Percentiles rank a stretch among this genome's conserved stretches.
phyloP scores from a whole-genome alignment of 164 flowering plant genomes.

The Piper betle region DNA sequence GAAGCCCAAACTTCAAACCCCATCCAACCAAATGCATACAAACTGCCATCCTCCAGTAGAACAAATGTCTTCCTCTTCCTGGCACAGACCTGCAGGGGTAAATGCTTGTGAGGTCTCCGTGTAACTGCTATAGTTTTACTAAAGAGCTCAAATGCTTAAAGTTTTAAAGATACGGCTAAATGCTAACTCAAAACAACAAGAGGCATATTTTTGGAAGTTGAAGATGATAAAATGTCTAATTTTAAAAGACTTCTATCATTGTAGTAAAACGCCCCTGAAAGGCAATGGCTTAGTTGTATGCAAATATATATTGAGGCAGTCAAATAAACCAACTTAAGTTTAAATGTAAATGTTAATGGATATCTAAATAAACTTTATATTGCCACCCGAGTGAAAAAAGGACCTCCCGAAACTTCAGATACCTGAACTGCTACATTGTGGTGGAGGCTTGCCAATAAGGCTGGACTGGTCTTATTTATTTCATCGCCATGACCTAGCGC shows the following conservation, averaged over 20 bases:
- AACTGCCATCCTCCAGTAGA: slow-evolving; percentile 52
- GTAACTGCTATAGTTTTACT: neutral
- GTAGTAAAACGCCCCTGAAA: no score
- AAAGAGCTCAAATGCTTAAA: neutral
- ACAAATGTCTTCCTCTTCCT: slow-evolving; percentile 92
- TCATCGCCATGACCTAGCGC: slow-evolving; percentile 96
- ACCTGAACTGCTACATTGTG: slow-evolving; percentile 74
- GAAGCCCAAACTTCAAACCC: slow-evolving; percentile 87
- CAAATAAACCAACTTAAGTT: no score
- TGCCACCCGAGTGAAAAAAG: no score
- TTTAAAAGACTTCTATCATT: no score
- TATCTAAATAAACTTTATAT: no score
- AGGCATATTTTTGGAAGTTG: neutral
- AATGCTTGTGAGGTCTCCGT: neutral
- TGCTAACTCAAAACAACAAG: neutral
- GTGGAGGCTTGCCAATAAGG: slow-evolving; percentile 41
- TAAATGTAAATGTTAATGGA: no score
- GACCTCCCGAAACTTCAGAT: neutral
- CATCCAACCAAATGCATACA: slow-evolving; percentile 93
- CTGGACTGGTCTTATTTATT: slow-evolving; percentile 73
- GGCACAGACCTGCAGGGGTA: slow-evolving; percentile 62
- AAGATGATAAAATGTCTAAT: no score
- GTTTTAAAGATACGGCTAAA: neutral
- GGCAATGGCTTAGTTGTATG: no score
- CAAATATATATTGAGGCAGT: no score